A percentile compares a stretch with the other conserved stretches of the same genome.
Conservation (phyloP, 1,139 yeast species). For the Zygosaccharomyces pseudobailii region DNA sequence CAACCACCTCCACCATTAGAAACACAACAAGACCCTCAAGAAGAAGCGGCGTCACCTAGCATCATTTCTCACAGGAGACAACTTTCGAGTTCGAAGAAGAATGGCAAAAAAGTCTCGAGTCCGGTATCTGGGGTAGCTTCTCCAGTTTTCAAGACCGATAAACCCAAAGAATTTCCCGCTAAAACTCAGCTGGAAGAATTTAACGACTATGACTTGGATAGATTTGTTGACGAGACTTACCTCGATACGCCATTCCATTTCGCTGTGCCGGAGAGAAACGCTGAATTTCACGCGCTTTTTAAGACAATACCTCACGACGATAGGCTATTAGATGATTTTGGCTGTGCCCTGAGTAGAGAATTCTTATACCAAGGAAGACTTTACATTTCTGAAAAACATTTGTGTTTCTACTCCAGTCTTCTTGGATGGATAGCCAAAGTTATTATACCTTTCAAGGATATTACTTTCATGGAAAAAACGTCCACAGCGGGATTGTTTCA, state of each 20-base stretch:
- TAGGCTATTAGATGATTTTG: conserved; percentile 72
- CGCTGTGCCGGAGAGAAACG: conserved; percentile 67
- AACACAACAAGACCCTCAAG: conserved; percentile 5
- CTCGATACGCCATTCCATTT: conserved; percentile 44
- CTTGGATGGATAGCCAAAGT: conserved; percentile 90
- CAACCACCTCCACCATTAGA: neutral
- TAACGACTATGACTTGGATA: conserved; percentile 31
- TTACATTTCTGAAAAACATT: conserved; percentile 71
- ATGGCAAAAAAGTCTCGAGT: conserved; percentile 13
- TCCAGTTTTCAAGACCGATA: conserved; percentile 25
- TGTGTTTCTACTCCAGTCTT: conserved; percentile 88
- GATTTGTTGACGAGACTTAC: conserved; percentile 40
- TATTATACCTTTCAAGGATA: conserved; percentile 66
- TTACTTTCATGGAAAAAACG: conserved; percentile 69
- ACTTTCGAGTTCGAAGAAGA: conserved; percentile 17
- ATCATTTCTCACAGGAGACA: conserved; percentile 24
- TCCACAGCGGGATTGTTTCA: conserved; percentile 88
- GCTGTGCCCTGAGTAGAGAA: conserved; percentile 86
- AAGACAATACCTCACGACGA: conserved; percentile 65
- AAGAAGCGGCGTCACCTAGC: conserved; percentile 11
- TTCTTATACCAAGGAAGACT: conserved; percentile 87
- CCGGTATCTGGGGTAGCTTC: conserved; percentile 20
- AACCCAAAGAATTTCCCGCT: conserved; percentile 18
- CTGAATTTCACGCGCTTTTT: conserved; percentile 76
- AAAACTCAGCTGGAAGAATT: conserved; percentile 6